A percentile compares a stretch with the other conserved stretches of the same genome.
Evolutionary conservation across 2,329 filamentous ascomycete genomes (phyloP).

Genomic region (Fragosphaeria purpurea): DNA sequence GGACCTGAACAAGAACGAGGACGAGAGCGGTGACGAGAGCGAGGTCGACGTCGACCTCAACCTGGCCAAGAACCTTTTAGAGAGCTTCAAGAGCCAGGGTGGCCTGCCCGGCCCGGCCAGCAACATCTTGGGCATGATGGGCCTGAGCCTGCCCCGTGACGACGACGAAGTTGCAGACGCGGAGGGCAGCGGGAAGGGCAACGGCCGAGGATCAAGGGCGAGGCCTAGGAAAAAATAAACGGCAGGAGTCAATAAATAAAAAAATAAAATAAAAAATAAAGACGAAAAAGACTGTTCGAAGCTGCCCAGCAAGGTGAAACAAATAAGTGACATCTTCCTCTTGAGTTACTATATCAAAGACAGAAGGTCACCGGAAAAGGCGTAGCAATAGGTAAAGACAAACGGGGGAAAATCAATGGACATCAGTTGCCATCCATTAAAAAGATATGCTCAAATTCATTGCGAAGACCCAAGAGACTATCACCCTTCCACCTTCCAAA

Average conservation of each 20-base stretch:
- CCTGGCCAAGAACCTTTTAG: slow-evolving; percentile 78
- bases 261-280: too few relatives aligned
- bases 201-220: too few relatives aligned
- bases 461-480: too few relatives aligned
- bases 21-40: slow-evolving; percentile 41
- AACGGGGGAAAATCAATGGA: slow-evolving; percentile 10
- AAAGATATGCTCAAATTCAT: neutral
- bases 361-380: too few relatives aligned
- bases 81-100: slow-evolving; percentile 84
- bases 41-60: slow-evolving; percentile 76
- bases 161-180: slow-evolving; percentile 51
- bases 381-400: too few relatives aligned
- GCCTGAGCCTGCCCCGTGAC: slow-evolving; percentile 69
- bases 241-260: too few relatives aligned
- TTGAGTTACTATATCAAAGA: too few relatives aligned
- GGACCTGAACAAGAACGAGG: slow-evolving; percentile 45
- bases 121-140: slow-evolving; percentile 81
- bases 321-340: too few relatives aligned
- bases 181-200: slow-evolving; percentile 31
- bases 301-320: too few relatives aligned
- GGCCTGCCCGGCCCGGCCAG: slow-evolving; percentile 78
- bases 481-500: too few relatives aligned
- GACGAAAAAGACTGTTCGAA: too few relatives aligned
- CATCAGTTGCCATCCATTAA: neutral
- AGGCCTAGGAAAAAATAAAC: too few relatives aligned